Evolutionary conservation across 2,329 filamentous ascomycete species (phyloP).

Genomic region (Fusarium penzigii): DNA sequence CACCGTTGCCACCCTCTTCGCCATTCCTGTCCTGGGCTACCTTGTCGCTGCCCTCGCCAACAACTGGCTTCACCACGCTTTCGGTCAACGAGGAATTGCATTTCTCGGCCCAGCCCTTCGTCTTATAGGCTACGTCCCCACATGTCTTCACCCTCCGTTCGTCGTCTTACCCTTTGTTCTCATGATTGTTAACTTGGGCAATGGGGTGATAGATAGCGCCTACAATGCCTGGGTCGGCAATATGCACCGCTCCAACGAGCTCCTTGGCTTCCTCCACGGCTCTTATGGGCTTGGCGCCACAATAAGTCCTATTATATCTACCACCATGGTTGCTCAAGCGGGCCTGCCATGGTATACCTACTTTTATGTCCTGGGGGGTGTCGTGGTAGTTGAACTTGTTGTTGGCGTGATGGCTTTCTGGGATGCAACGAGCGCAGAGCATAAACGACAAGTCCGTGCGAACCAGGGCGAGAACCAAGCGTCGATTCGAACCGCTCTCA

Average conservation of each 20-base stretch:
- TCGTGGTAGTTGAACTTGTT: conserved; percentile 56
- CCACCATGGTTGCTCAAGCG: conserved; percentile 68
- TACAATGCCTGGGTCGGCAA: conserved; percentile 67
- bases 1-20: conserved; percentile 65
- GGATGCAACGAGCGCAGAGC: conserved; percentile 57
- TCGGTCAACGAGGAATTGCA: conserved; percentile 73
- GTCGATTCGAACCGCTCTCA: conserved; percentile 48
- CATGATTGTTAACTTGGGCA: conserved; percentile 69
- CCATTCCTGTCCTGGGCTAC: conserved; percentile 68
- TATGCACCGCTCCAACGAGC: conserved; percentile 71
- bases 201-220: conserved; percentile 64
- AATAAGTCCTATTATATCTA: conserved; percentile 69
- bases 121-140: conserved; percentile 63
- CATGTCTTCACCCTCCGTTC: conserved; percentile 69
- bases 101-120: conserved; percentile 64
- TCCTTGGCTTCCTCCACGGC: conserved; percentile 72
- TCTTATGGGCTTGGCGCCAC: conserved; percentile 73
- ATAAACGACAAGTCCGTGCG: conserved; percentile 38
- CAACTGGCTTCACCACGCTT: conserved; percentile 61
- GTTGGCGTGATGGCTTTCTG: conserved; percentile 61
- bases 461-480: conserved; percentile 40
- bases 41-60: conserved; percentile 63
- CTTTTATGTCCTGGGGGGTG: conserved; percentile 72
- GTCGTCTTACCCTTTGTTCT: conserved; percentile 65
- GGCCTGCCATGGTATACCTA: conserved; percentile 68